Evolutionary conservation across 1,284 basidiomycete species (phyloP), one percentile per base, ranked within the genome.

Genomic region (Fomitopsis palustris): DNA sequence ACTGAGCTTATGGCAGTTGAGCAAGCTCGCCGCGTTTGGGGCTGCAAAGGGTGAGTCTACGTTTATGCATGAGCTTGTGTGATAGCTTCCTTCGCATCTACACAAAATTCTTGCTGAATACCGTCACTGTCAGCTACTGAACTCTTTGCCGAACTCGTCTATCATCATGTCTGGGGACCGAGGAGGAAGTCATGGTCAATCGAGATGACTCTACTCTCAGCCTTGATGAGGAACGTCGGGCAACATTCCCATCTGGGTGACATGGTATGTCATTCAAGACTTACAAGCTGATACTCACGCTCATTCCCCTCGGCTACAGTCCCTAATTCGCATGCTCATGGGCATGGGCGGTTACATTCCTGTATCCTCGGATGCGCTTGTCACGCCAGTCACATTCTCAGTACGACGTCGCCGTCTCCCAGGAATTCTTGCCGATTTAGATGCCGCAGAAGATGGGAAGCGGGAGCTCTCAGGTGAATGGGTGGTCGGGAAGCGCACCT

Each of bases 401-500:
- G 95, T 98, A 52, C 87, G 83, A 61, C 83, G 77, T 65, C 86
- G 92, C 10, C 75, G 81, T 4, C 77, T 97, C 39, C 83, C 86
- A 29, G 94, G 94, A 3, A 86, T 96, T 54, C 81, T 97, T 23
- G 79, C 86, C 8, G 81, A 88, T 14, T 84, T 84, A 58, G 92
- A 98, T 69, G 81, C 81, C n/a, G 68, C 78, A 9, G 93, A 93
- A 74, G 81, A 79, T 54, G 93, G 87, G 55, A 79, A 72, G 17
- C 83, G 96, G 6, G 91, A 96, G 69, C 81, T 99, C 47, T 88
- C 87, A 1, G 96, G 94, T 4, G 97, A 99, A 78, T 99, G 96
- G 96, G 90, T 98, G 19, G 91, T 98, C 16, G 93, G 94, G 52
- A 92, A 92, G 72, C 86, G 86, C 64, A 86, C 96, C 0, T 98